A percentile compares a stretch with the other conserved stretches of the same genome.
Evolutionary conservation across 1,284 basidiomycete genomes (phyloP).

Genomic region (Rhodotorula sp.): DNA sequence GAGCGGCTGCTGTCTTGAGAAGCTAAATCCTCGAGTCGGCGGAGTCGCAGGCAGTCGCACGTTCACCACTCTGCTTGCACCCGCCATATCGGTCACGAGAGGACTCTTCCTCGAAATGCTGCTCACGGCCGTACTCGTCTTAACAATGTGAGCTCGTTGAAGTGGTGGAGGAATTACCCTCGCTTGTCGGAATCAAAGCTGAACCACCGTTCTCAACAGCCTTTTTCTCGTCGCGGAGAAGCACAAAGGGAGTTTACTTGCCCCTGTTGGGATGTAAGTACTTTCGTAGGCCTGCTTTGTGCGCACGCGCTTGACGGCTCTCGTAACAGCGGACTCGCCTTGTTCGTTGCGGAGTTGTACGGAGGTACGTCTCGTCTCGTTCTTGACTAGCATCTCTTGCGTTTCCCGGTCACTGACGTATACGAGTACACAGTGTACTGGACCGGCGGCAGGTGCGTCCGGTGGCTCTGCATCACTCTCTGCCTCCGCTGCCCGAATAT

Average conservation of each 20-base stretch:
- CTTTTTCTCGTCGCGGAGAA: conserved; percentile 47
- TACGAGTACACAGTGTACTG: neutral
- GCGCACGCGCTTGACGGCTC: too few relatives aligned
- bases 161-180: neutral
- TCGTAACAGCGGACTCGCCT: conserved; percentile 60
- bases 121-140: conserved; percentile 54
- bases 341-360: conserved; percentile 66
- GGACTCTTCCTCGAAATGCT: conserved; percentile 32
- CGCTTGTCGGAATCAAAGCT: conserved; percentile 22
- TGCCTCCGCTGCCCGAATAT: too few relatives aligned
- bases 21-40: neutral
- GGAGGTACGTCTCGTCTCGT: conserved; percentile 41
- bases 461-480: neutral
- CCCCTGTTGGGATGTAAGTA: conserved; percentile 59
- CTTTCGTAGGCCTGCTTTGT: neutral
- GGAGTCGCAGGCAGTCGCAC: conserved; percentile 10
- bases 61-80: conserved; percentile 11
- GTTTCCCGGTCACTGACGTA: too few relatives aligned
- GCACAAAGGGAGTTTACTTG: conserved; percentile 67
- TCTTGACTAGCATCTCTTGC: too few relatives aligned
- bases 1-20: neutral
- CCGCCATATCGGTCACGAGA: conserved; percentile 12
- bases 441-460: conserved; percentile 12
- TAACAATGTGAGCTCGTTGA: conserved; percentile 51
- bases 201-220: conserved; percentile 23